Conservation (phyloP, 2,329 filamentous ascomycete species). For the Chaetothyriales sp. region DNA sequence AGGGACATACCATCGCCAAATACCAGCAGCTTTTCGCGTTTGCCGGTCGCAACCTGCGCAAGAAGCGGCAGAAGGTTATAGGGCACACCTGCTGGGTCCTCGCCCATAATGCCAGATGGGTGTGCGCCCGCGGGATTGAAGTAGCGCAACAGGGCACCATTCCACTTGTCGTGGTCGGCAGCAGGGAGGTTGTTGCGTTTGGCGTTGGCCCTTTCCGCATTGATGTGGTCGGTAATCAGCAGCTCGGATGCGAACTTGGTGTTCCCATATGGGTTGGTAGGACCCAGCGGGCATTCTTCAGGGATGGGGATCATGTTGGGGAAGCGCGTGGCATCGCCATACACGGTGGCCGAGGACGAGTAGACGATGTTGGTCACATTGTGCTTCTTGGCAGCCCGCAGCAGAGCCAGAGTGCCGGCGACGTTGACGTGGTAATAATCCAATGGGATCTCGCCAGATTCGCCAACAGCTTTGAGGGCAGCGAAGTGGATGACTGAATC, state of each 20-base stretch:
- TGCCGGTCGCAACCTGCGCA: constrained; percentile 88
- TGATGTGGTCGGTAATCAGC: constrained; percentile 81
- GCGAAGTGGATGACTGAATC: constrained; percentile 99
- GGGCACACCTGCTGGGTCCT: constrained; percentile 88
- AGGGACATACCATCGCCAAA: constrained; percentile 70
- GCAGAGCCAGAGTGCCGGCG: constrained; percentile 72
- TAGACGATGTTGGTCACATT: constrained; percentile 96
- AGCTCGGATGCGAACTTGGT: constrained; percentile 88
- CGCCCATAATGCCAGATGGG: constrained; percentile 91
- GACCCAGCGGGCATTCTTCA: constrained; percentile 86
- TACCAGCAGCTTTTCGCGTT: constrained; percentile 83
- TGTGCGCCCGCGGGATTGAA: constrained; percentile 96
- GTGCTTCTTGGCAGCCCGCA: constrained; percentile 74
- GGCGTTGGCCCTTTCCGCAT: constrained; percentile 68
- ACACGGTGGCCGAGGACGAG: constrained; percentile 93
- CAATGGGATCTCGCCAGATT: constrained; percentile 82
- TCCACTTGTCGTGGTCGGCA: constrained; percentile 64
- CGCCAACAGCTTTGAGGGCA: constrained; percentile 92
- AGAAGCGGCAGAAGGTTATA: constrained; percentile 91
- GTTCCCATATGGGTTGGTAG: constrained; percentile 94
- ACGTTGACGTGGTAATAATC: constrained; percentile 99
- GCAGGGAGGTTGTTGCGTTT: constrained; percentile 58
- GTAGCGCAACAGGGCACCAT: constrained; percentile 82
- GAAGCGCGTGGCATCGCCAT: constrained; percentile 91
- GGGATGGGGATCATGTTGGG: constrained; percentile 98